phyloP scores from a whole-genome alignment of 2,329 filamentous ascomycete genomes.

The Fusarium sp. region DNA sequence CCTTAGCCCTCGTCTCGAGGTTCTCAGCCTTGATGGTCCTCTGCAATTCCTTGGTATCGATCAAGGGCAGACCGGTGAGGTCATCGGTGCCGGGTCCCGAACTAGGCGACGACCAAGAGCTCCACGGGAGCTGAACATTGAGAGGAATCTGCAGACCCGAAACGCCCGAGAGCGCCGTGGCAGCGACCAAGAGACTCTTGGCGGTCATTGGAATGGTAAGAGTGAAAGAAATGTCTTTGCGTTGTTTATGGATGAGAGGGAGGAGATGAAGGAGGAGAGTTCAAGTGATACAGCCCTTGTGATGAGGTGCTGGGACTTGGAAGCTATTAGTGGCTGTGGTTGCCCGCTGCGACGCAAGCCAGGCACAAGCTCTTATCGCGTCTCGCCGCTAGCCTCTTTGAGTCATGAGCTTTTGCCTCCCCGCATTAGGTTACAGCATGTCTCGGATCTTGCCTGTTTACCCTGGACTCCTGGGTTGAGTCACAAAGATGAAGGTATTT shows the following conservation, averaged over 20 bases:
- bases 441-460: background rate
- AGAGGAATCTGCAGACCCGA: slow-evolving; percentile 44
- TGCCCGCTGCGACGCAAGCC: slow-evolving; percentile 27
- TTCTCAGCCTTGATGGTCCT: slow-evolving; percentile 65
- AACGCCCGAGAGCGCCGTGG: slow-evolving; percentile 44
- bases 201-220: slow-evolving; percentile 33
- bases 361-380: slow-evolving; percentile 38
- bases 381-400: slow-evolving; percentile 27
- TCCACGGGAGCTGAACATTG: slow-evolving; percentile 36
- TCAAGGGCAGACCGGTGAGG: slow-evolving; percentile 52
- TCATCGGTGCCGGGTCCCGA: slow-evolving; percentile 30
- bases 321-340: slow-evolving; percentile 18
- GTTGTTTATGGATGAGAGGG: background rate
- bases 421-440: background rate
- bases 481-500: background rate
- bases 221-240: background rate
- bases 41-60: slow-evolving; percentile 69
- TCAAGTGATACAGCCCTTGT: slow-evolving; percentile 37
- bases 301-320: slow-evolving; percentile 28
- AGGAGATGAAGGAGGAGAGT: slow-evolving; percentile 22
- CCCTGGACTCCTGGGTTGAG: background rate
- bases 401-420: background rate
- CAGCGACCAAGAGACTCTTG: slow-evolving; percentile 44
- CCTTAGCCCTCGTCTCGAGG: slow-evolving; percentile 69
- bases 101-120: slow-evolving; percentile 25